These are phyloP conservation scores for Trypanosoma vivax DNA, from an alignment of 208 protist genomes.

Conservation along the genomic window DNA sequence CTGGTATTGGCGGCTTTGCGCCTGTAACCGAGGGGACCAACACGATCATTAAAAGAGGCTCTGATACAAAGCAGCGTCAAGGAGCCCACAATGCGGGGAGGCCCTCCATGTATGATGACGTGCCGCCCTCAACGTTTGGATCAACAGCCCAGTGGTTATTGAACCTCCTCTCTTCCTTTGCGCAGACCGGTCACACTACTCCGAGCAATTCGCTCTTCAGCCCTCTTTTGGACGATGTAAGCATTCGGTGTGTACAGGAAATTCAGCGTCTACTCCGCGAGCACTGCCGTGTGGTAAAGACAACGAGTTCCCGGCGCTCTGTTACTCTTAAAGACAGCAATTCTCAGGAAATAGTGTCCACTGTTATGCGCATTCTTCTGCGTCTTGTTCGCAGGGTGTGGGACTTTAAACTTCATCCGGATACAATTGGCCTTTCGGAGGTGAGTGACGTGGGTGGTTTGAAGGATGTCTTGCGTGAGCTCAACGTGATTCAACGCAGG, in stretches of 20 bases:
- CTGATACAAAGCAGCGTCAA: neutral
- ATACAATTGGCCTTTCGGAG: constrained; percentile 40
- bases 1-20: no score
- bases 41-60: no score
- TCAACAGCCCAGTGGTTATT: constrained; percentile 50
- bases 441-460: constrained; percentile 10
- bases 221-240: constrained; percentile 75
- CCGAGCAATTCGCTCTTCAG: constrained; percentile 46
- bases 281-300: constrained; percentile 67
- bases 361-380: constrained; percentile 57
- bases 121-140: constrained; percentile 23
- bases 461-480: constrained; percentile 11
- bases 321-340: constrained; percentile 42
- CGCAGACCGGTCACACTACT: constrained; percentile 28
- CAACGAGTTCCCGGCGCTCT: constrained; percentile 52
- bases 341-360: constrained; percentile 45
- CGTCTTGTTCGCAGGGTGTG: constrained; percentile 58
- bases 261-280: constrained; percentile 49
- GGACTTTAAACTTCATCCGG: constrained; percentile 68
- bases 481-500: constrained; percentile 20
- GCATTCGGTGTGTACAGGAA: constrained; percentile 56
- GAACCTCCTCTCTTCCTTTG: constrained; percentile 46
- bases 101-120: constrained; percentile 1
- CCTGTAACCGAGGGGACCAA: no score
- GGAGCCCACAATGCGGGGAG: neutral